Evolutionary conservation across 176 grass and related monocot genomes (phyloP).

Genomic region (Cymbopogon citratus): DNA sequence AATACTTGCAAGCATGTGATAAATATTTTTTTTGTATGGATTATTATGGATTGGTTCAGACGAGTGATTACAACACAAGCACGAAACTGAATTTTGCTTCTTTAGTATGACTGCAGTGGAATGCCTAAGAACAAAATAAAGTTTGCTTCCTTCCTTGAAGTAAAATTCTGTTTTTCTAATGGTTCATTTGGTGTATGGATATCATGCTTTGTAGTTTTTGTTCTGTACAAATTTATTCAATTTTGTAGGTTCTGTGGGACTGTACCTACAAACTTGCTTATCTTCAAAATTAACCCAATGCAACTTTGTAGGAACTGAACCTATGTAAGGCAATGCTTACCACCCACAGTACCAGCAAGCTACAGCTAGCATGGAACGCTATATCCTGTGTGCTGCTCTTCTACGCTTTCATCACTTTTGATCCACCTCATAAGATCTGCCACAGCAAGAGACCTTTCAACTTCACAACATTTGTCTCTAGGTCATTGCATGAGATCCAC

Average conservation of each 20-base stretch:
- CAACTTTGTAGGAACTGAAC: not conserved
- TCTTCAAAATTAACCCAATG: constrained; percentile 6
- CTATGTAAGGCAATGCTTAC: constrained; percentile 20
- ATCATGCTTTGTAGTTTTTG: not conserved
- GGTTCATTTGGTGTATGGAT: not conserved
- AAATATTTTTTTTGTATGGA: not conserved
- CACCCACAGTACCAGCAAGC: constrained; percentile 3
- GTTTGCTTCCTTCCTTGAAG: not conserved
- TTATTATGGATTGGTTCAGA: not conserved
- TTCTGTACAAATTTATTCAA: not conserved
- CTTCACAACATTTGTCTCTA: constrained; percentile 9
- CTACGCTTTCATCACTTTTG: not conserved
- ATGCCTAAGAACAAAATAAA: not conserved
- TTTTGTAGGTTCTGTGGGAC: not conserved
- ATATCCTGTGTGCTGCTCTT: constrained; percentile 5
- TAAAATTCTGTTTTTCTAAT: not conserved
- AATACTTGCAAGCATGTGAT: not conserved
- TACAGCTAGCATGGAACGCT: not conserved
- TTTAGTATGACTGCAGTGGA: not conserved
- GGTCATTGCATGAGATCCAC: constrained; percentile 11
- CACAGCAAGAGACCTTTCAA: not conserved
- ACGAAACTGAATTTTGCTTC: not conserved
- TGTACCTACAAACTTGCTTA: not conserved
- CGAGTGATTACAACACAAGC: not conserved
- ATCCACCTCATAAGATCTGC: not conserved